Evolutionary conservation across 768 basidiomycete genomes (phyloP).

Genomic region (Rhodocollybia butyracea): DNA sequence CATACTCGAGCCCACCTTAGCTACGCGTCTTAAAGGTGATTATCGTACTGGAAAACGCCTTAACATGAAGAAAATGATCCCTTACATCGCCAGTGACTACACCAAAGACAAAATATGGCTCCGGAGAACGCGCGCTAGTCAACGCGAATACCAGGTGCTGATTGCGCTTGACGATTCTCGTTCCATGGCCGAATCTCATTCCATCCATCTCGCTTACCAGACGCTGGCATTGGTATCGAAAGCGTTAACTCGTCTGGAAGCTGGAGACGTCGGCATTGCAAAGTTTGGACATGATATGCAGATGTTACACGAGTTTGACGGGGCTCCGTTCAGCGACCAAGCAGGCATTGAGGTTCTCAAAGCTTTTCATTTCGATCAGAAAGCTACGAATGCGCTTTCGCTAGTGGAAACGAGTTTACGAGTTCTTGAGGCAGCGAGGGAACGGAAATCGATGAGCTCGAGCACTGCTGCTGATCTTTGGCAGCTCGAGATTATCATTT

Average conservation of each 20-base stretch:
- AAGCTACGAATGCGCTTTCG: conserved; percentile 80
- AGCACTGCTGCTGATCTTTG: conserved; percentile 80
- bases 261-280: conserved; percentile 90
- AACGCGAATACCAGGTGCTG: conserved; percentile 93
- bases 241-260: conserved; percentile 87
- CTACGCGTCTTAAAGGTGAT: conserved; percentile 92
- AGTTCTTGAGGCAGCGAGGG: conserved; percentile 74
- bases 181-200: conserved; percentile 93
- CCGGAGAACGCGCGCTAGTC: conserved; percentile 88
- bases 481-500: conserved; percentile 98
- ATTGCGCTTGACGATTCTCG: conserved; percentile 94
- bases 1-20: conserved; percentile 91
- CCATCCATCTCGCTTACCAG: conserved; percentile 90
- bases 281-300: conserved; percentile 89
- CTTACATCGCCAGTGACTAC: conserved; percentile 97
- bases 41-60: conserved; percentile 96
- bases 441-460: conserved; percentile 56
- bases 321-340: conserved; percentile 76
- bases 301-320: conserved; percentile 82
- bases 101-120: conserved; percentile 99
- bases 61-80: conserved; percentile 98
- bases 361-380: conserved; percentile 87
- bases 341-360: conserved; percentile 78
- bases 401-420: conserved; percentile 77
- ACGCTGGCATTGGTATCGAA: conserved; percentile 90